These are phyloP conservation scores for Globisporangium paroecandrum DNA, from an alignment of 352 stramenopile genomes.

Conservation along the genomic window DNA sequence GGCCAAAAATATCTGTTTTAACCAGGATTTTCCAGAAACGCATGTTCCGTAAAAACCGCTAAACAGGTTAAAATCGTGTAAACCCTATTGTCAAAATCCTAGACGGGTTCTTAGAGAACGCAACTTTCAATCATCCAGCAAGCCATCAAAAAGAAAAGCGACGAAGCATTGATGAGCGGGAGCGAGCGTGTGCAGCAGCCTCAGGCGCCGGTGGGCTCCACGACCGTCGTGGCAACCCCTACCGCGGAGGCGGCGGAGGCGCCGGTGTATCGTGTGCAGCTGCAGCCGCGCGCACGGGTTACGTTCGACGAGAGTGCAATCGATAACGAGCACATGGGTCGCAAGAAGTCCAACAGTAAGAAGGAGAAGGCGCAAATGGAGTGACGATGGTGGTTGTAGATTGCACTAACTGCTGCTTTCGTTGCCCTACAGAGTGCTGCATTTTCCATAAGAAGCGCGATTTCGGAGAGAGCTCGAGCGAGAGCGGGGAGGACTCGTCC, in stretches of 20 bases:
- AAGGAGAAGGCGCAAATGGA: neutral
- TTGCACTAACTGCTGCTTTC: neutral
- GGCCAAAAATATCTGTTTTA: no score
- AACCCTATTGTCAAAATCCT: no score
- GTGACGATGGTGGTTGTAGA: neutral
- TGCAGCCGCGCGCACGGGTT: slow-evolving; percentile 80
- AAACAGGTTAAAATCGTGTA: no score
- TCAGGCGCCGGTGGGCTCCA: slow-evolving; percentile 13
- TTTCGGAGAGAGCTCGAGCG: slow-evolving; percentile 90
- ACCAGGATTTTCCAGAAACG: no score
- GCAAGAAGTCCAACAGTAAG: slow-evolving; percentile 90
- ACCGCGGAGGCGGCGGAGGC: slow-evolving; percentile 17
- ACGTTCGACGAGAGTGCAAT: slow-evolving; percentile 88
- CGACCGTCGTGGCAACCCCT: slow-evolving; percentile 28
- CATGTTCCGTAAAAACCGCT: no score
- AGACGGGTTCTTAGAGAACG: no score
- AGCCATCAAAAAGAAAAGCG: no score
- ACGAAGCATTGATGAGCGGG: neutral
- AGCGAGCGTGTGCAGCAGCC: slow-evolving; percentile 25
- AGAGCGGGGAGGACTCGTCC: slow-evolving; percentile 84
- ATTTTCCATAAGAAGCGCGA: slow-evolving; percentile 92
- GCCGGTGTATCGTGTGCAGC: slow-evolving; percentile 62
- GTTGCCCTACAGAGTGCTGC: slow-evolving; percentile 71
- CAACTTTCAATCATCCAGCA: no score
- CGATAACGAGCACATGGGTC: slow-evolving; percentile 91